A percentile compares a stretch with the other conserved stretches of the same genome.
Evolutionary conservation across 2,329 filamentous ascomycete genomes (phyloP).

Genomic region (Pseudocercospora musae): DNA sequence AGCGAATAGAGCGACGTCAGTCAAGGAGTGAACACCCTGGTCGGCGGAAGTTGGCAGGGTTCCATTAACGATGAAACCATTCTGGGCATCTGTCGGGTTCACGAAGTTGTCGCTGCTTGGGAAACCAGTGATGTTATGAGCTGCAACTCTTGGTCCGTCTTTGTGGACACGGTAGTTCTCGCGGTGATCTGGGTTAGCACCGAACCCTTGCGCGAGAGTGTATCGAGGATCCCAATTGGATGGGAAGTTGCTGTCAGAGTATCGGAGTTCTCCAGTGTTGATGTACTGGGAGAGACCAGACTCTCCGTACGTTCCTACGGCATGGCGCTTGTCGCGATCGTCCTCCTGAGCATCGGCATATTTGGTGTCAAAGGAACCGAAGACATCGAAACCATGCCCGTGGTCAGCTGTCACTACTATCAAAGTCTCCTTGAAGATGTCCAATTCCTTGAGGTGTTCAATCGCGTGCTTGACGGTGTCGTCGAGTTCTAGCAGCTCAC

Average conservation of each 20-base stretch:
- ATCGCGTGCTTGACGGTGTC: constrained; percentile 77
- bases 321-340: constrained; percentile 70
- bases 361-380: constrained; percentile 74
- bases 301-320: constrained; percentile 69
- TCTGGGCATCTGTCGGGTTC: constrained; percentile 63
- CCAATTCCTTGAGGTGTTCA: constrained; percentile 62
- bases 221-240: constrained; percentile 82
- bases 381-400: constrained; percentile 86
- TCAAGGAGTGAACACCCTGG: constrained; percentile 73
- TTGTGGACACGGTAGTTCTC: constrained; percentile 72
- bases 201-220: constrained; percentile 70
- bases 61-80: constrained; percentile 72
- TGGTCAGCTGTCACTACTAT: constrained; percentile 83
- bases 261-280: constrained; percentile 57
- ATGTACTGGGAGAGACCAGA: constrained; percentile 75
- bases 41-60: constrained; percentile 62
- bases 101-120: constrained; percentile 57
- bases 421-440: constrained; percentile 70
- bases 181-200: constrained; percentile 68
- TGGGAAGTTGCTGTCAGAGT: constrained; percentile 73
- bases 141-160: constrained; percentile 60
- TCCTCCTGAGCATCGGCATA: constrained; percentile 65
- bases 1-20: constrained; percentile 75
- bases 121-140: constrained; percentile 52
- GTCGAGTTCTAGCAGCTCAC: constrained; percentile 80